phyloP scores from a whole-genome alignment of 495 filamentous ascomycete genomes.

The Annulohypoxylon stygium region DNA sequence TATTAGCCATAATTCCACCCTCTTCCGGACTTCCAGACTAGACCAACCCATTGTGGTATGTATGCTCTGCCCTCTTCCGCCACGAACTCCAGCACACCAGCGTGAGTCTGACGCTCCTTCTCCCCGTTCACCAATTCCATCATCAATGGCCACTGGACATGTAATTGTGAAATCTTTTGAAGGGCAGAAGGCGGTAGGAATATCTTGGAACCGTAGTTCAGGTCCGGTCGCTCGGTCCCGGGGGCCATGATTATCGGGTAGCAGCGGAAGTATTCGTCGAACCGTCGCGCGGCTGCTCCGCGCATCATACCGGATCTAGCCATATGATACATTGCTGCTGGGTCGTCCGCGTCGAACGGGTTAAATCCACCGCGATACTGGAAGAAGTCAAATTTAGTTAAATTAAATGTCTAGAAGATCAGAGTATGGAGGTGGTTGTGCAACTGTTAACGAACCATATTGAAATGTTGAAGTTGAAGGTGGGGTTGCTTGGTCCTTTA shows the following conservation, averaged over 20 bases:
- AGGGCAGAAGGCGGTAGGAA: slow-evolving; percentile 94
- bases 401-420: background rate
- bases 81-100: slow-evolving; percentile 96
- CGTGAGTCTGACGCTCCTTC: slow-evolving; percentile 83
- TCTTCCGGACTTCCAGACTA: background rate
- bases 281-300: slow-evolving; percentile 67
- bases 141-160: slow-evolving; percentile 97
- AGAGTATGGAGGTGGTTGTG: slow-evolving; percentile 26
- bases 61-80: slow-evolving; percentile 98
- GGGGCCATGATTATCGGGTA: slow-evolving; percentile 95
- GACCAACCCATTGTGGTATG: slow-evolving; percentile 89
- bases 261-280: slow-evolving; percentile 97
- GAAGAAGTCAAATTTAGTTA: slow-evolving; percentile 41
- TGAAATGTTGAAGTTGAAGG: slow-evolving; percentile 10
- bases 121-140: slow-evolving; percentile 93
- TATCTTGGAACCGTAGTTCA: slow-evolving; percentile 97
- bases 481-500: slow-evolving; percentile 14
- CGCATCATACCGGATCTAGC: slow-evolving; percentile 56
- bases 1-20: slow-evolving; percentile 37
- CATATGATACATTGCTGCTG: slow-evolving; percentile 63
- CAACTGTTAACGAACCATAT: slow-evolving; percentile 13
- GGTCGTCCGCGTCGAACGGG: slow-evolving; percentile 68
- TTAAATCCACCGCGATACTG: slow-evolving; percentile 57
- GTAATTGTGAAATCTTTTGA: slow-evolving; percentile 94
- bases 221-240: slow-evolving; percentile 87